Evolutionary conservation across 495 filamentous ascomycete species (phyloP).

Genomic region (Aspergillus egyptiacus): DNA sequence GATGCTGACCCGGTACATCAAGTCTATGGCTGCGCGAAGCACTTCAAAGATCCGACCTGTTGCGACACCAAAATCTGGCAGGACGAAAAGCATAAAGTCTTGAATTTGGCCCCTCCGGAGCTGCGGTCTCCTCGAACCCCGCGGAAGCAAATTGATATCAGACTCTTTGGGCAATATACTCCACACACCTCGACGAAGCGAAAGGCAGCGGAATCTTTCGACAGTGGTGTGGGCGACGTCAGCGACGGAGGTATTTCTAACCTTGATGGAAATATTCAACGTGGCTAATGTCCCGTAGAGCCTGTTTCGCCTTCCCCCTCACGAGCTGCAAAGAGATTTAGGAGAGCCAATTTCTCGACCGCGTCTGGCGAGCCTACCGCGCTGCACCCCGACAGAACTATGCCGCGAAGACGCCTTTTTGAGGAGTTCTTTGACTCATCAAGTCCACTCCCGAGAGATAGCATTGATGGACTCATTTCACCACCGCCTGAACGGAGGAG

Average conservation of each 20-base stretch:
- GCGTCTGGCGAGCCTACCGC: not conserved
- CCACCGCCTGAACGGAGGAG: not conserved
- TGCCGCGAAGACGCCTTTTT: constrained; percentile 1
- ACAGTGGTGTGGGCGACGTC: not conserved
- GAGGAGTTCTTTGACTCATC: not conserved
- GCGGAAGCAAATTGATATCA: constrained; percentile 7
- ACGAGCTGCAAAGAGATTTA: not conserved
- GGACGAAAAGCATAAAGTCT: not conserved
- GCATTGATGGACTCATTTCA: not conserved
- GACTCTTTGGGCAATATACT: constrained; percentile 2
- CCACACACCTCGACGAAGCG: not conserved
- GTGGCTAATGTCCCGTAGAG: too few species aligned
- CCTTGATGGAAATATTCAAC: too few species aligned
- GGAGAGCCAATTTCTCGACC: not conserved
- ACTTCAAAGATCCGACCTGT: not conserved
- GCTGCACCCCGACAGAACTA: not conserved
- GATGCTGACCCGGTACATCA: not conserved
- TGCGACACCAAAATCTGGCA: constrained; percentile 1
- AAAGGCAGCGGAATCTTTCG: constrained; percentile 1
- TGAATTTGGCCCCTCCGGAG: not conserved
- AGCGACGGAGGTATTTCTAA: not conserved
- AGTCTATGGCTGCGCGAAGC: constrained; percentile 4
- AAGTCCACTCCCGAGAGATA: not conserved
- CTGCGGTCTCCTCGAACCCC: constrained; percentile 7
- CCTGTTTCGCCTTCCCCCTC: not conserved